Conservation (phyloP, 1,139 yeast species). For the Geotrichum restrictum region DNA sequence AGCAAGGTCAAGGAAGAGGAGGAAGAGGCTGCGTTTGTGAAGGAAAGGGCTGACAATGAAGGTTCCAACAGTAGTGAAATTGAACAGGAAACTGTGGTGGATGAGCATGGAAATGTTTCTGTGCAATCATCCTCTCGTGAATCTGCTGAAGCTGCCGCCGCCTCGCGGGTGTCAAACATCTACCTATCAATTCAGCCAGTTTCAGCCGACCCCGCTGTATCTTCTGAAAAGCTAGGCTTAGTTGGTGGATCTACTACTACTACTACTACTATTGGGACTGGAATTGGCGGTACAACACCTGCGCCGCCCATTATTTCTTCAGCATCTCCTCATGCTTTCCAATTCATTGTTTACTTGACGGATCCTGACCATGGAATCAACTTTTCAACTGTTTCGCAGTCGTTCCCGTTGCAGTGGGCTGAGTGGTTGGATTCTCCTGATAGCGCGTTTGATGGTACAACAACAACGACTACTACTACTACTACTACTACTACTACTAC, state of each 20-base stretch:
- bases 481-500: slow-evolving; percentile 23
- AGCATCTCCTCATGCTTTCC: slow-evolving; percentile 45
- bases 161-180: slow-evolving; percentile 53
- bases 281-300: slow-evolving; percentile 23
- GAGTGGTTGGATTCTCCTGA: slow-evolving; percentile 60
- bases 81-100: slow-evolving; percentile 18
- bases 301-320: slow-evolving; percentile 29
- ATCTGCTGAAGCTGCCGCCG: slow-evolving; percentile 53
- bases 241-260: slow-evolving; percentile 45
- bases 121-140: slow-evolving; percentile 70
- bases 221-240: slow-evolving; percentile 37
- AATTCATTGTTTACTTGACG: slow-evolving; percentile 66
- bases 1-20: slow-evolving; percentile 40
- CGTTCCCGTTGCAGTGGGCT: slow-evolving; percentile 87
- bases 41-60: slow-evolving; percentile 26
- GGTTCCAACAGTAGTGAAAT: not conserved
- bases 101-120: slow-evolving; percentile 39
- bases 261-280: slow-evolving; percentile 9
- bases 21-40: slow-evolving; percentile 32
- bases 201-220: slow-evolving; percentile 37
- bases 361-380: slow-evolving; percentile 77
- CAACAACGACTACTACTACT: too few species aligned
- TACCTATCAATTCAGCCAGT: slow-evolving; percentile 74
- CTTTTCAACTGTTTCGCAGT: slow-evolving; percentile 74
- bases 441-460: slow-evolving; percentile 34